Evolutionary conservation across 1,139 yeast genomes (phyloP).

Genomic region (Geotrichum restrictum): DNA sequence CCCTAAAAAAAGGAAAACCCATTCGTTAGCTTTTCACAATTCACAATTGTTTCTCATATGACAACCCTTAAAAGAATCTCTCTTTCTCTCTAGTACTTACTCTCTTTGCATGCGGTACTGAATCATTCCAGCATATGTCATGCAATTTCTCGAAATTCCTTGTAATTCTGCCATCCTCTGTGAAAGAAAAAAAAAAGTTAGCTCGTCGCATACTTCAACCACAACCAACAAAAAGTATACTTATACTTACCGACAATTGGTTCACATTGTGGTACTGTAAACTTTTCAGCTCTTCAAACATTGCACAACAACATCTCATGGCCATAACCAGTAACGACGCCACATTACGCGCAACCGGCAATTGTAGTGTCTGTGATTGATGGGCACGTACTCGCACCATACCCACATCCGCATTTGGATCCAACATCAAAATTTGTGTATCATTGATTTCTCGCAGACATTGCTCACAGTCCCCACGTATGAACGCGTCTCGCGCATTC

Average conservation of each 20-base stretch:
- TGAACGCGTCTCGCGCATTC: conserved; percentile 60
- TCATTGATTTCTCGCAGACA: conserved; percentile 54
- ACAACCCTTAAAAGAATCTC: too few species aligned
- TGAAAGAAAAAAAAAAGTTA: conserved; percentile 32
- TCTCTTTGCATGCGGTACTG: conserved; percentile 95
- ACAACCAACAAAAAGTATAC: not conserved
- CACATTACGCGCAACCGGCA: conserved; percentile 69
- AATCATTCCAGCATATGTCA: conserved; percentile 93
- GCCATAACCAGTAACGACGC: conserved; percentile 77
- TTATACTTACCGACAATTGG: conserved; percentile 39
- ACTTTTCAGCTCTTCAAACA: conserved; percentile 51
- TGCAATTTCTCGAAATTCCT: conserved; percentile 74
- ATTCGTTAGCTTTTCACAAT: too few species aligned
- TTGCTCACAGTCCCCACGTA: conserved; percentile 56
- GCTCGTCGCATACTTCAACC: too few species aligned
- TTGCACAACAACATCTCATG: conserved; percentile 70
- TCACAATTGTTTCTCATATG: not conserved
- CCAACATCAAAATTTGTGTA: conserved; percentile 65
- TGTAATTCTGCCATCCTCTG: conserved; percentile 53
- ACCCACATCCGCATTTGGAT: conserved; percentile 44
- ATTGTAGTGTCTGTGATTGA: conserved; percentile 59
- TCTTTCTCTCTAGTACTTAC: conserved; percentile 2
- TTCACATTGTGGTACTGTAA: conserved; percentile 48
- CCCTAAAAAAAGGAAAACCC: not conserved
- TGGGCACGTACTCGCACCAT: conserved; percentile 54